Base-by-base conservation (phyloP, 1,284 basidiomycete species). In the Irpex sp. region DNA sequence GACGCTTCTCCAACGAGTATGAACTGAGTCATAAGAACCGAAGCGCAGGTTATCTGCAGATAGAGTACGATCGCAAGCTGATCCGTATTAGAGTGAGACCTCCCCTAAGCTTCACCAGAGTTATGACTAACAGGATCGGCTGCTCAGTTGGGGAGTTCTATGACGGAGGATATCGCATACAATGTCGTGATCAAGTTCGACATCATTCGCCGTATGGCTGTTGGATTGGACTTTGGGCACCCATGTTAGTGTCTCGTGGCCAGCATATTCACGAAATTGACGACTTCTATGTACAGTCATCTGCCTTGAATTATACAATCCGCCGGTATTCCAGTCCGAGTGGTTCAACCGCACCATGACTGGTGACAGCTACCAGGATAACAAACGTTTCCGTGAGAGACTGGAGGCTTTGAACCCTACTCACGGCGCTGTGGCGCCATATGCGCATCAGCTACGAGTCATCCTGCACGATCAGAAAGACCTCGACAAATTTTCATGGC, bases 1-100 rank as follows among this genome's bases (percentile, higher is more conserved):
- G 86, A 5, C 75, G 78, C 5, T 91, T 87, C 69, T 89, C 87
- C 0, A 75, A 82, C 6, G 89, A 91, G 73, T 90, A 74, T 54
- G 71, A 82, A 63, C 78, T 80, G 65, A 68, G 66, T 19, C 65
- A 69, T 56, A 67, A 68, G 8, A 60, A 73, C 18, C 71, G 75
- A 60, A 78, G 81, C 42, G 77, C 79, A 60, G 86, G 80, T 0
- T 78, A 80, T 71, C 70, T 90, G 19, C 73, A 75, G 59, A 84
- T 89, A 58, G 80, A 88, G 57, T 89, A 88, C 65, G 82, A 84
- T 33, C 81, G 87, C 66, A 88, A 87, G 72, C 68, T 82, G 23
- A 80, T 90, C 47, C 79, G 83, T 12, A 78, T 88, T 16, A 77
- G 74, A 71, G 87, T 85, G 63, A 70, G 75, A 16, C 16, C 37